phyloP scores from a whole-genome alignment of 352 stramenopile genomes.

The Phytophthora tentaculata region DNA sequence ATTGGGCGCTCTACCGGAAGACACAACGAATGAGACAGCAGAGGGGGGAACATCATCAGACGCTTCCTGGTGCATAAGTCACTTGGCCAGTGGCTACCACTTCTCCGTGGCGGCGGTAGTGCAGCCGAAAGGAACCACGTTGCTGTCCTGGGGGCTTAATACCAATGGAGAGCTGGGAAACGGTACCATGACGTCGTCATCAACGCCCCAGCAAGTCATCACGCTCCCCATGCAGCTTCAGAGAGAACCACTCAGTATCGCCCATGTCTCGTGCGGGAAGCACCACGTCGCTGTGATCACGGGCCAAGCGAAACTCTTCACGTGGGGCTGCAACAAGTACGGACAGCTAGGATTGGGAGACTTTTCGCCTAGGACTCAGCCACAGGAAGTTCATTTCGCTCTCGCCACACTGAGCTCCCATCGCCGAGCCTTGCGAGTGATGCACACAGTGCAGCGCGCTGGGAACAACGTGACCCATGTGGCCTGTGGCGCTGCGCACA shows the following conservation, averaged over 20 bases:
- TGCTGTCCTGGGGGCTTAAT: conserved; percentile 67
- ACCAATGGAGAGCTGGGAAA: conserved; percentile 67
- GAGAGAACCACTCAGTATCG: conserved; percentile 47
- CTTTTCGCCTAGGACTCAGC: conserved; percentile 49
- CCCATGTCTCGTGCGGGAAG: conserved; percentile 71
- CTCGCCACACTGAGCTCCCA: conserved; percentile 52
- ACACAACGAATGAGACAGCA: conserved; percentile 1
- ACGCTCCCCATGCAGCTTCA: conserved; percentile 43
- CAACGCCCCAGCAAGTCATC: conserved; percentile 45
- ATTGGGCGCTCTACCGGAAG: conserved; percentile 20
- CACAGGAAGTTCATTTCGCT: conserved; percentile 62
- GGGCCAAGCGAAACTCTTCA: conserved; percentile 64
- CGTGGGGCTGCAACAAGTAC: conserved; percentile 80
- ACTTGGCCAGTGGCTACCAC: conserved; percentile 61
- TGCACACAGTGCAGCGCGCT: conserved; percentile 58
- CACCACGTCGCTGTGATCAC: conserved; percentile 75
- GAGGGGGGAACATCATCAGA: conserved; percentile 10
- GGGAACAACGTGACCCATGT: conserved; percentile 72
- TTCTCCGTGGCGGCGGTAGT: conserved; percentile 66
- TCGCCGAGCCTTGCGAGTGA: conserved; percentile 59
- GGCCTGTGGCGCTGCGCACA: conserved; percentile 72
- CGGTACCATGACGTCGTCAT: conserved; percentile 42
- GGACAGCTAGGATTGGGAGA: conserved; percentile 71
- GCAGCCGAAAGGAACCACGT: conserved; percentile 41
- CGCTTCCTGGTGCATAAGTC: conserved; percentile 51